Evolutionary conservation across 345 rosid genomes (phyloP).

Genomic region (Camelina hispida): DNA sequence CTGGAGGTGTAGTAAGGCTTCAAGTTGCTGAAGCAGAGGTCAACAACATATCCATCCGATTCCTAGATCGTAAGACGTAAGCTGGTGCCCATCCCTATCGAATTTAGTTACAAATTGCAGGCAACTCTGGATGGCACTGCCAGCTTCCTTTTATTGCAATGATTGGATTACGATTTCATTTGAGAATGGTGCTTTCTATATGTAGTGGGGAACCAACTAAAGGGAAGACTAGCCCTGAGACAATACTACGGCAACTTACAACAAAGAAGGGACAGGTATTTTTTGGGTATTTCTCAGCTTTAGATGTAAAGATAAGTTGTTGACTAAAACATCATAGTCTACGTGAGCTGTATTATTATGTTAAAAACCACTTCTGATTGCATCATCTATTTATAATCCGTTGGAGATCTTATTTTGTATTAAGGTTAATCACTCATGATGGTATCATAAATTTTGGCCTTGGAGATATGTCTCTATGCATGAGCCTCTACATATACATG

Average conservation of each 20-base stretch:
- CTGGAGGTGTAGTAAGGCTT: slow-evolving; percentile 88
- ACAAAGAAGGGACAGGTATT: slow-evolving; percentile 96
- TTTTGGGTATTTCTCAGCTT: slow-evolving; percentile 12
- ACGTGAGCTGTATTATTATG: not conserved
- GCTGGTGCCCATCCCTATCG: slow-evolving; percentile 40
- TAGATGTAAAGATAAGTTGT: not conserved
- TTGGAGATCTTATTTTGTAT: not conserved
- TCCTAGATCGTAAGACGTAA: slow-evolving; percentile 92
- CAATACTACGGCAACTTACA: slow-evolving; percentile 87
- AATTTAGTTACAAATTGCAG: slow-evolving; percentile 3
- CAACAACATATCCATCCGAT: slow-evolving; percentile 80
- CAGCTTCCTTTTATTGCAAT: slow-evolving; percentile 9
- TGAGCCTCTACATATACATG: slow-evolving; percentile 8
- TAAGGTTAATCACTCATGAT: slow-evolving; percentile 6
- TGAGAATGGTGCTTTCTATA: slow-evolving; percentile 34
- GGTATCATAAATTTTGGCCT: not conserved
- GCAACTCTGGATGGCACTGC: slow-evolving; percentile 7
- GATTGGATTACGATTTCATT: slow-evolving; percentile 9
- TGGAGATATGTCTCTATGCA: not conserved
- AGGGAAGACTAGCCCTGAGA: slow-evolving; percentile 86
- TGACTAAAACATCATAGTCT: slow-evolving; percentile 4
- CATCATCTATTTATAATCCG: not conserved
- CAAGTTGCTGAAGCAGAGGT: slow-evolving; percentile 97
- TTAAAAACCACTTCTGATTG: not conserved
- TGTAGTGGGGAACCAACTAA: slow-evolving; percentile 87